Evolutionary conservation across 1,284 basidiomycete genomes (phyloP).

Genomic region (Cutaneotrichosporon mucoides): DNA sequence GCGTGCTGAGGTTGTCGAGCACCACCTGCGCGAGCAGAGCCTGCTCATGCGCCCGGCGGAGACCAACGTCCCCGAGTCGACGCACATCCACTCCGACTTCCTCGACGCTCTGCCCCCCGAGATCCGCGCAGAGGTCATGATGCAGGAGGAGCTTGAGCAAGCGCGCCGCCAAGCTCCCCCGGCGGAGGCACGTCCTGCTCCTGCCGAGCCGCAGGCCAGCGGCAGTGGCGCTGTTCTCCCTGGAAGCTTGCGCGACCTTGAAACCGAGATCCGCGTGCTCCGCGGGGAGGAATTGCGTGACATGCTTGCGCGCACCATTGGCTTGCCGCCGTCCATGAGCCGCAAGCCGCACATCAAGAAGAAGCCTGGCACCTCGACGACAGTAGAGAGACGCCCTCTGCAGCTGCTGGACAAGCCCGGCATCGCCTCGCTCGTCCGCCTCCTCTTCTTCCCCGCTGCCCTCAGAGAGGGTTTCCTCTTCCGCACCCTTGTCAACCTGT

Average conservation of each 20-base stretch:
- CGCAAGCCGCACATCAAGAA: not conserved
- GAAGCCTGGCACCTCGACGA: not conserved
- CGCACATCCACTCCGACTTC: conserved; percentile 91
- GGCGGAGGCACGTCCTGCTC: conserved; percentile 15
- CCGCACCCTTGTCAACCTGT: conserved; percentile 88
- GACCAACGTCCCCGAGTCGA: conserved; percentile 62
- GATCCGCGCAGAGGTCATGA: conserved; percentile 92
- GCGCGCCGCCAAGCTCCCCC: conserved; percentile 59
- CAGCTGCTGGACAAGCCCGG: conserved; percentile 89
- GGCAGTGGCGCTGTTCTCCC: not conserved
- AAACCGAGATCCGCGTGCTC: conserved; percentile 7
- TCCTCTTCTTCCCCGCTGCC: conserved; percentile 89
- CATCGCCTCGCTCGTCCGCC: conserved; percentile 81
- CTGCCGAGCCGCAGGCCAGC: conserved; percentile 1
- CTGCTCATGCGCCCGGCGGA: conserved; percentile 56
- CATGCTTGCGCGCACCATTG: conserved; percentile 8
- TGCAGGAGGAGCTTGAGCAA: conserved; percentile 84
- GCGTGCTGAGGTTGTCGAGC: conserved; percentile 96
- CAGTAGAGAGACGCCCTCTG: conserved; percentile 52
- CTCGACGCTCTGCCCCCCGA: conserved; percentile 93
- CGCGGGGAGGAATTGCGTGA: conserved; percentile 5
- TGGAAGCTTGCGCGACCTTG: not conserved
- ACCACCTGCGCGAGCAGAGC: conserved; percentile 77
- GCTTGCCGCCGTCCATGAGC: not conserved
- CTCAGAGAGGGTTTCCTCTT: conserved; percentile 79